Evolutionary conservation across 139 green algal genomes (phyloP).

Genomic region (Chlamydomonas urium): DNA sequence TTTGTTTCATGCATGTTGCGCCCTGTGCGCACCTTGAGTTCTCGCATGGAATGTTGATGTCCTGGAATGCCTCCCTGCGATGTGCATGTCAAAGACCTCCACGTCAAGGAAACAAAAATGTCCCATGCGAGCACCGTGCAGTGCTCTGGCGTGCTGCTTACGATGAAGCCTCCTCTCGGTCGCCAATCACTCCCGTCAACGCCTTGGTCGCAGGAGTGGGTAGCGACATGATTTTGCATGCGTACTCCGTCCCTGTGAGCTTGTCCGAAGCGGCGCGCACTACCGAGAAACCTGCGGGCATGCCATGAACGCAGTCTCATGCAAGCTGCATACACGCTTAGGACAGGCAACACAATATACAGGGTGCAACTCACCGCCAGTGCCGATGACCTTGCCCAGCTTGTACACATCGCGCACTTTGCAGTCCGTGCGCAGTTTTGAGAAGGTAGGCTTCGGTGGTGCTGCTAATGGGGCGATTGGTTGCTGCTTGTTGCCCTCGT

Average conservation of each 20-base stretch:
- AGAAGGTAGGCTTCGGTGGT: too few relatives aligned
- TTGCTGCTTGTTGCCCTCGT: too few relatives aligned
- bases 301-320: background rate
- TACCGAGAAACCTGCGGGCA: constrained; percentile 68
- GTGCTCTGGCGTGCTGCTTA: too few relatives aligned
- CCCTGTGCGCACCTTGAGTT: too few relatives aligned
- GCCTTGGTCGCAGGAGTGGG: constrained; percentile 26
- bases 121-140: too few relatives aligned
- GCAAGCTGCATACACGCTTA: background rate
- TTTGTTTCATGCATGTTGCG: too few relatives aligned
- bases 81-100: background rate
- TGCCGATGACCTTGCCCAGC: constrained; percentile 8
- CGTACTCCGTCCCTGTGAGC: constrained; percentile 58
- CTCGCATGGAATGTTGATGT: background rate
- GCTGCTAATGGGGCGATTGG: too few relatives aligned
- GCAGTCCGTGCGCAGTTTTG: constrained; percentile 11
- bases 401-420: constrained; percentile 15
- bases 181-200: background rate
- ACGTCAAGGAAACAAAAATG: too few relatives aligned
- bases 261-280: constrained; percentile 74
- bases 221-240: constrained; percentile 87
- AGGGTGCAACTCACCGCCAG: constrained; percentile 11
- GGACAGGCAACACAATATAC: background rate
- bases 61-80: background rate
- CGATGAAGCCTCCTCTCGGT: too few relatives aligned